phyloP scores from a whole-genome alignment of 176 grass and related monocot species.

The Aegilops speltoides region DNA sequence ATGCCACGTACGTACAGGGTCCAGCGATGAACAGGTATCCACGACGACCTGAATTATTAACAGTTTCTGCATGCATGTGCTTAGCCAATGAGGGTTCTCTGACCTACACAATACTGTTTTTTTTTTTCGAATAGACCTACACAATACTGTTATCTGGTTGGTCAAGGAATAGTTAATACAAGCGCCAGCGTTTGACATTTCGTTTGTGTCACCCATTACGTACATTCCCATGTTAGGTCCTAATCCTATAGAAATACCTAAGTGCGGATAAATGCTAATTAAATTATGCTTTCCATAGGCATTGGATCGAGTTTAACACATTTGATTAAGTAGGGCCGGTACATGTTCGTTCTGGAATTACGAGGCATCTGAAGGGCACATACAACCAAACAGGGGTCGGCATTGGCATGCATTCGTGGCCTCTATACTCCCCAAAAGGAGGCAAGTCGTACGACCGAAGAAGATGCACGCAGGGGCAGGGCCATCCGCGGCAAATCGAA shows the following conservation, averaged over 20 bases:
- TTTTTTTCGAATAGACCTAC: neutral
- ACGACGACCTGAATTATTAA: neutral
- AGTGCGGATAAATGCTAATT: neutral
- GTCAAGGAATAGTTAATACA: conserved; percentile 17
- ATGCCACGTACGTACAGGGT: conserved; percentile 5
- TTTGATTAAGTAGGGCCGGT: neutral
- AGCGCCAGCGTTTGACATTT: neutral
- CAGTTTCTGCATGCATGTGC: neutral
- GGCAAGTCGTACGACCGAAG: neutral
- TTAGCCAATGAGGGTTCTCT: conserved; percentile 28
- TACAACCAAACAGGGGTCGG: neutral
- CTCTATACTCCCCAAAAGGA: neutral
- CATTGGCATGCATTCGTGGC: neutral
- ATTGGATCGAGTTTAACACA: neutral
- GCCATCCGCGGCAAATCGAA: conserved; percentile 29
- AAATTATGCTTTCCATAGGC: neutral
- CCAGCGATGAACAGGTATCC: neutral
- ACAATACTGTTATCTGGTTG: neutral
- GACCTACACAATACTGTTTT: neutral
- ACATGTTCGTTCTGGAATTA: conserved; percentile 6
- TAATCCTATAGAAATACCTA: no score
- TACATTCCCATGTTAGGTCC: neutral
- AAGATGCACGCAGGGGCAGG: neutral
- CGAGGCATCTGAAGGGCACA: neutral
- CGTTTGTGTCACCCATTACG: conserved; percentile 4